A percentile compares a stretch with the other conserved stretches of the same genome.
phyloP scores from a whole-genome alignment of 2,329 filamentous ascomycete genomes.

The Ceratocystis smalleyi region DNA sequence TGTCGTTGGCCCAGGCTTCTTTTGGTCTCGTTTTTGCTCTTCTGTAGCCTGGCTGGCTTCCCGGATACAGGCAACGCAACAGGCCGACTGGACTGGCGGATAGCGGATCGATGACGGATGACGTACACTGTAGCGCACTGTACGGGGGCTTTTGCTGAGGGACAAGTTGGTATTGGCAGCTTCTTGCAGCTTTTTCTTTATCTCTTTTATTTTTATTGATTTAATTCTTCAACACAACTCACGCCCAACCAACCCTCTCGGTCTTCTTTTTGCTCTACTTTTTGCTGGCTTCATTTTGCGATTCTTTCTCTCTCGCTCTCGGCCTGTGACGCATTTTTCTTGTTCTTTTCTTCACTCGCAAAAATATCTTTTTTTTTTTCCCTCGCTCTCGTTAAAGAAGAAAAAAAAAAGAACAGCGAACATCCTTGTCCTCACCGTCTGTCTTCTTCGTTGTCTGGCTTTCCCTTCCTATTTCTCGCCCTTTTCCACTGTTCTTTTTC shows the following conservation, averaged over 20 bases:
- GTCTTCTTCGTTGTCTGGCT: slow-evolving; percentile 3
- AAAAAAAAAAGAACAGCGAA: background rate
- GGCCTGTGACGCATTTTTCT: background rate
- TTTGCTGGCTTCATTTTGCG: background rate
- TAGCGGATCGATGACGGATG: slow-evolving; percentile 1
- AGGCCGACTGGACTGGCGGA: background rate
- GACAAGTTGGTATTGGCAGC: background rate
- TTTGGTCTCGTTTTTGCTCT: background rate
- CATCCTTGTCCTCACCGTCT: slow-evolving; percentile 1
- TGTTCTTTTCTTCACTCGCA: background rate
- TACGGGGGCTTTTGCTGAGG: background rate
- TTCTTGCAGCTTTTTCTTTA: background rate
- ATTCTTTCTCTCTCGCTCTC: background rate
- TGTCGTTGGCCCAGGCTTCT: background rate
- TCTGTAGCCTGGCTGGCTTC: background rate
- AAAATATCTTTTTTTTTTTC: background rate
- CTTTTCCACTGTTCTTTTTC: background rate
- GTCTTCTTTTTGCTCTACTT: background rate
- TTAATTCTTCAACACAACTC: background rate
- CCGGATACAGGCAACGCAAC: background rate
- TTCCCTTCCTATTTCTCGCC: background rate
- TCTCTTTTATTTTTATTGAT: background rate
- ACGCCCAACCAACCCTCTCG: background rate
- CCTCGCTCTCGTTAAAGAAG: background rate
- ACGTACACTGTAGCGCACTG: slow-evolving; percentile 5